Evolutionary conservation across 495 filamentous ascomycete genomes (phyloP).

Genomic region (Darksidea phi): DNA sequence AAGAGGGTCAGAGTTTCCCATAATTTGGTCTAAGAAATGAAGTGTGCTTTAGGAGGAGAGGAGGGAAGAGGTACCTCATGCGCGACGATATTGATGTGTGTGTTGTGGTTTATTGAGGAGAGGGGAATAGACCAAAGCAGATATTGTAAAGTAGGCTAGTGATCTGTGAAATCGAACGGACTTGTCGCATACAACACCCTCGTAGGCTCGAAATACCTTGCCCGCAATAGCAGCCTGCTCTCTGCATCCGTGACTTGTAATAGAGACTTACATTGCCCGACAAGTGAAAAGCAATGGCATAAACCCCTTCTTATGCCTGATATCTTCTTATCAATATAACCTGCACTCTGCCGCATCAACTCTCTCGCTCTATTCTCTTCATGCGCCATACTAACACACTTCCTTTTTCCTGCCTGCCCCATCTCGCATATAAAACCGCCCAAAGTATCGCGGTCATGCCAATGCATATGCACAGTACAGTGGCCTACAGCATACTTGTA

Average conservation of each 20-base stretch:
- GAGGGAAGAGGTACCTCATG: background rate
- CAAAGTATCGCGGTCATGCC: slow-evolving; percentile 1
- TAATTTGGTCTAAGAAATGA: background rate
- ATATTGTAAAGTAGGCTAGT: background rate
- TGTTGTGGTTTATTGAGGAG: background rate
- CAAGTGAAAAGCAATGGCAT: slow-evolving; percentile 10
- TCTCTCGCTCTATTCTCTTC: background rate
- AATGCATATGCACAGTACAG: slow-evolving; percentile 9
- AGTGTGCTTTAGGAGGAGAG: background rate
- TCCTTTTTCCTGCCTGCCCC: background rate
- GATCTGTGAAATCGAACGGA: slow-evolving; percentile 14
- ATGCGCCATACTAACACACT: background rate
- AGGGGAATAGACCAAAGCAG: slow-evolving; percentile 2
- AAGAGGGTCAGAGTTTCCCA: slow-evolving; percentile 11
- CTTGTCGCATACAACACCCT: slow-evolving; percentile 1
- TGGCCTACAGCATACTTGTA: slow-evolving; percentile 5
- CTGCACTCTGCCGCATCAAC: background rate
- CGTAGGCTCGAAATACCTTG: slow-evolving; percentile 12
- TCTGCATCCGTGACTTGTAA: background rate
- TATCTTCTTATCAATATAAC: background rate
- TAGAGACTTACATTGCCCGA: slow-evolving; percentile 11
- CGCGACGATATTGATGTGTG: background rate
- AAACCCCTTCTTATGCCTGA: slow-evolving; percentile 2
- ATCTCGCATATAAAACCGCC: slow-evolving; percentile 5
- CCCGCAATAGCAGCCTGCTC: background rate